Evolutionary conservation across 345 rosid species (phyloP).

Genomic region (Cardamine resedifolia): DNA sequence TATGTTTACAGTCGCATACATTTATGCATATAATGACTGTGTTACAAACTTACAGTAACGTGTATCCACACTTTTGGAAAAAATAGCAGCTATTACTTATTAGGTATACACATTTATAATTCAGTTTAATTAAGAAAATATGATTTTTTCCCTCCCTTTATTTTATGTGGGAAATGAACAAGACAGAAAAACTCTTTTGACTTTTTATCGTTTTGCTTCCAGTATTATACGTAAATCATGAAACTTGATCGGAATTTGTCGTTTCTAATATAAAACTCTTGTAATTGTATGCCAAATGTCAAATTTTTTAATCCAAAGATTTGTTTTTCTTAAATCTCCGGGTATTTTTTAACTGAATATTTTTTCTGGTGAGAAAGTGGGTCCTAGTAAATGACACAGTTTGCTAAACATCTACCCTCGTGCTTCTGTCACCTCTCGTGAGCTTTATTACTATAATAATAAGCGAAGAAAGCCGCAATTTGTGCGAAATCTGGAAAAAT

Average conservation of each 20-base stretch:
- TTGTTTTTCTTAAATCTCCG: background rate
- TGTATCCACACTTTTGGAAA: constrained; percentile 28
- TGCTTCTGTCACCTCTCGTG: constrained; percentile 36
- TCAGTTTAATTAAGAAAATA: background rate
- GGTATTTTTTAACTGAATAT: background rate
- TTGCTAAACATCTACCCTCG: constrained; percentile 37
- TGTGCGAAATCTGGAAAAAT: background rate
- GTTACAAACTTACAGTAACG: background rate
- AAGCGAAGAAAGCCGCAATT: constrained; percentile 18
- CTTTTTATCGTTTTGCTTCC: background rate
- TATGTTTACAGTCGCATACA: too few species aligned
- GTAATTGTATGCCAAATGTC: constrained; percentile 30
- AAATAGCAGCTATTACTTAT: background rate
- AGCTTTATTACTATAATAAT: constrained; percentile 8
- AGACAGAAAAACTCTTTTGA: background rate
- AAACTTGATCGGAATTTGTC: constrained; percentile 29
- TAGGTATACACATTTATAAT: background rate
- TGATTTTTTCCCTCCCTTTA: background rate
- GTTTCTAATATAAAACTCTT: constrained; percentile 18
- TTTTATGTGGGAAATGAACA: constrained; percentile 16
- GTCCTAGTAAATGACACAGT: constrained; percentile 36
- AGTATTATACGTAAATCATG: constrained; percentile 15
- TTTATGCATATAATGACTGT: too few species aligned
- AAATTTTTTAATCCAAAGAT: background rate
- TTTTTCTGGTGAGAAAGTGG: constrained; percentile 32